phyloP scores from a whole-genome alignment of 2,329 filamentous ascomycete genomes.

The Emergomyces orientalis region DNA sequence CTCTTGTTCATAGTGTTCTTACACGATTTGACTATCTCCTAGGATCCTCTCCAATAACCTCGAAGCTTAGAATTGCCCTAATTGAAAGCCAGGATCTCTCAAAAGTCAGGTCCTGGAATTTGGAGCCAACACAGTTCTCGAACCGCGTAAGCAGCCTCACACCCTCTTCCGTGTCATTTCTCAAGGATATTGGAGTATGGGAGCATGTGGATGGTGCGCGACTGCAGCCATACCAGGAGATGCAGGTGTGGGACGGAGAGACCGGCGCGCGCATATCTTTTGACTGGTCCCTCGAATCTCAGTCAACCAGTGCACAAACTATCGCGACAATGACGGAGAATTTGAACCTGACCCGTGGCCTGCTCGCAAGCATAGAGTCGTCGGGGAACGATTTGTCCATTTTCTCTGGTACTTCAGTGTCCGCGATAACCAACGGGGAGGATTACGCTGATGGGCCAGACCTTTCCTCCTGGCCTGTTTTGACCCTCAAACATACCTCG shows the following conservation, averaged over 20 bases:
- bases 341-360: conserved; percentile 69
- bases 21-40: conserved; percentile 6
- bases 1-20: conserved; percentile 3
- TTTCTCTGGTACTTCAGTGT: conserved; percentile 68
- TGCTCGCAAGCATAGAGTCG: conserved; percentile 62
- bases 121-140: conserved; percentile 63
- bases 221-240: conserved; percentile 82
- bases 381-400: conserved; percentile 56
- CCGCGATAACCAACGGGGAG: conserved; percentile 66
- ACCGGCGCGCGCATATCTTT: conserved; percentile 83
- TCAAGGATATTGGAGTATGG: conserved; percentile 81
- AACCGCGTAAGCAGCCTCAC: conserved; percentile 96
- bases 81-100: conserved; percentile 81
- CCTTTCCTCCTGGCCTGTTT: conserved; percentile 76
- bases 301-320: conserved; percentile 45
- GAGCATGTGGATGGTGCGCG: conserved; percentile 60
- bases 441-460: conserved; percentile 59
- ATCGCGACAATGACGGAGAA: conserved; percentile 98
- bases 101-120: conserved; percentile 57
- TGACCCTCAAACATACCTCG: conserved; percentile 56
- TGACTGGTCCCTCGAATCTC: conserved; percentile 53
- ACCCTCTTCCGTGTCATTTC: conserved; percentile 72
- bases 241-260: conserved; percentile 98
- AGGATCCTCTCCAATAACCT: conserved; percentile 69
- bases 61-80: conserved; percentile 71